phyloP scores from a whole-genome alignment of 2,329 filamentous ascomycete genomes.

The Pseudocercospora crystallina region DNA sequence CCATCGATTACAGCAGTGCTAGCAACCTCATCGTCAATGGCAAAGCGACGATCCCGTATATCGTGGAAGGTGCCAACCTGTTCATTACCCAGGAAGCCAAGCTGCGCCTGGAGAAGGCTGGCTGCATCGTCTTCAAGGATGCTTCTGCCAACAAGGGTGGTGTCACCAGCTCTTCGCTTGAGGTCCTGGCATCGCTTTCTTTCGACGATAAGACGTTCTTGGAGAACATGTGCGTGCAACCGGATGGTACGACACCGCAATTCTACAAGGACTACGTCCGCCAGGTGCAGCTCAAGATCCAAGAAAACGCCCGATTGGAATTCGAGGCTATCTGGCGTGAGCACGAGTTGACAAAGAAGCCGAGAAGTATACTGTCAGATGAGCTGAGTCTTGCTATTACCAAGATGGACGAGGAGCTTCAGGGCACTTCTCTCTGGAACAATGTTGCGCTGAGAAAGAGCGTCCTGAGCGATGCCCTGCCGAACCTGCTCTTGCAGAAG shows the following conservation, averaged over 20 bases:
- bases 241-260: constrained; percentile 74
- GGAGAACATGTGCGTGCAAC: constrained; percentile 85
- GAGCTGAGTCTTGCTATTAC: constrained; percentile 90
- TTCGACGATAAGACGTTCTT: constrained; percentile 89
- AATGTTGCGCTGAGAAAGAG: constrained; percentile 74
- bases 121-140: constrained; percentile 94
- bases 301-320: constrained; percentile 86
- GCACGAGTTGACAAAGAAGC: constrained; percentile 74
- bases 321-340: constrained; percentile 99
- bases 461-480: constrained; percentile 82
- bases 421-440: constrained; percentile 88
- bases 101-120: constrained; percentile 89
- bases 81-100: constrained; percentile 99
- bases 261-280: constrained; percentile 95
- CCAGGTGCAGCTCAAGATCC: constrained; percentile 85
- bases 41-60: constrained; percentile 85
- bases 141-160: constrained; percentile 98
- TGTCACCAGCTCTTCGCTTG: constrained; percentile 93
- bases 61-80: constrained; percentile 95
- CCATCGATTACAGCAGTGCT: constrained; percentile 87
- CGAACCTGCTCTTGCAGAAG: constrained; percentile 78
- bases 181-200: constrained; percentile 89
- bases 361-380: constrained; percentile 86
- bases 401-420: constrained; percentile 92
- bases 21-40: constrained; percentile 86